Conservation (phyloP, 345 rosid species). For the Heritiera littoralis region DNA sequence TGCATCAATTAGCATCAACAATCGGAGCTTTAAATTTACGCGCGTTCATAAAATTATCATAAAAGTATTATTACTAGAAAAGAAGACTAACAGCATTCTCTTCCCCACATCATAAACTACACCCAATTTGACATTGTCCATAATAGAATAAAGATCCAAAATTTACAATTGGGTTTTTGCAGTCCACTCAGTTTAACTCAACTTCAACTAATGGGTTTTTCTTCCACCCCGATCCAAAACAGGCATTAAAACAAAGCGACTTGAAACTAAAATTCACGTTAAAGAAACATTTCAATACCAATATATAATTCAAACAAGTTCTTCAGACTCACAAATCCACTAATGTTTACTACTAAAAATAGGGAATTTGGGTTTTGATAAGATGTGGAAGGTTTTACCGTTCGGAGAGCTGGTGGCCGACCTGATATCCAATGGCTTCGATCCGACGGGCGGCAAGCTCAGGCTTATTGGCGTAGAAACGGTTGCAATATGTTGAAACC, state of each 20-base stretch:
- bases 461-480: conserved; percentile 84
- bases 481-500: conserved; percentile 79
- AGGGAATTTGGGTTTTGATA: background rate
- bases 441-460: conserved; percentile 98
- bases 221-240: conserved; percentile 3
- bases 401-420: conserved; percentile 99
- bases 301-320: background rate
- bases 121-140: background rate
- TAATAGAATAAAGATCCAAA: background rate
- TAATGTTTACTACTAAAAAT: background rate
- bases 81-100: background rate
- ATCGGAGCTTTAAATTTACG: background rate
- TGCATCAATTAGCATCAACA: background rate
- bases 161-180: background rate
- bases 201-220: background rate
- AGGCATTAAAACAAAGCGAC: background rate
- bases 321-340: background rate
- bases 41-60: background rate
- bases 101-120: background rate
- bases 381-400: conserved; percentile 48
- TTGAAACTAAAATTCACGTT: background rate
- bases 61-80: background rate
- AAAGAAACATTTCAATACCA: background rate
- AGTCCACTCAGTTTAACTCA: background rate
- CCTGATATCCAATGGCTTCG: conserved; percentile 98